Conservation (phyloP, 1,284 basidiomycete species). For the Garcileccinum viscosum region DNA sequence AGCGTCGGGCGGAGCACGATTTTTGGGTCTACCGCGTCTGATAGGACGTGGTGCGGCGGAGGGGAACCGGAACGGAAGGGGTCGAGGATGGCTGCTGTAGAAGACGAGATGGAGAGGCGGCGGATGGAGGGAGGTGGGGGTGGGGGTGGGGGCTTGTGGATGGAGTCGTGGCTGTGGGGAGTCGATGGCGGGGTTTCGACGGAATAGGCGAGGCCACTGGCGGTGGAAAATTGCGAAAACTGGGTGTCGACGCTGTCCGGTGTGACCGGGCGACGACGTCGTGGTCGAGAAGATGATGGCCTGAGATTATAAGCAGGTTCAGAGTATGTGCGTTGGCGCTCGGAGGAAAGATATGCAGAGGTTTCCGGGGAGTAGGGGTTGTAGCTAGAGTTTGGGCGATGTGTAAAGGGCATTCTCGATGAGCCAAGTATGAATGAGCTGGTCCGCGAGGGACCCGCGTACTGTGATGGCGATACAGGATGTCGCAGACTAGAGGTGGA, state of each 20-base stretch:
- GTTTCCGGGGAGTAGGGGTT: constrained; percentile 43
- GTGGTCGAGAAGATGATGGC: constrained; percentile 13
- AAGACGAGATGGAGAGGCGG: constrained; percentile 53
- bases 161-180: constrained; percentile 27
- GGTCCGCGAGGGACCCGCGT: constrained; percentile 23
- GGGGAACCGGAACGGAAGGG: constrained; percentile 46
- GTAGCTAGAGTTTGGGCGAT: constrained; percentile 30
- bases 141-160: constrained; percentile 31
- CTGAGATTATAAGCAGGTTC: constrained; percentile 26
- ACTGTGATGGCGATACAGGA: constrained; percentile 16
- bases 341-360: constrained; percentile 11
- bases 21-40: constrained; percentile 50
- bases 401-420: constrained; percentile 21
- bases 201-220: constrained; percentile 38
- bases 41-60: constrained; percentile 41
- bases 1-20: constrained; percentile 73
- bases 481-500: constrained; percentile 19
- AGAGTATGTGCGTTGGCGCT: constrained; percentile 20
- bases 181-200: constrained; percentile 39
- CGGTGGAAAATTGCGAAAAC: constrained; percentile 44
- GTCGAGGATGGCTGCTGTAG: constrained; percentile 32
- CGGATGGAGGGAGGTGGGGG: constrained; percentile 34
- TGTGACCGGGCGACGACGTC: constrained; percentile 40
- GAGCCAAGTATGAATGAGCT: constrained; percentile 13
- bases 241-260: constrained; percentile 53